A percentile compares a stretch with the other conserved stretches of the same genome.
phyloP scores from a whole-genome alignment of 345 rosid species.

The Clarkia xantiana region DNA sequence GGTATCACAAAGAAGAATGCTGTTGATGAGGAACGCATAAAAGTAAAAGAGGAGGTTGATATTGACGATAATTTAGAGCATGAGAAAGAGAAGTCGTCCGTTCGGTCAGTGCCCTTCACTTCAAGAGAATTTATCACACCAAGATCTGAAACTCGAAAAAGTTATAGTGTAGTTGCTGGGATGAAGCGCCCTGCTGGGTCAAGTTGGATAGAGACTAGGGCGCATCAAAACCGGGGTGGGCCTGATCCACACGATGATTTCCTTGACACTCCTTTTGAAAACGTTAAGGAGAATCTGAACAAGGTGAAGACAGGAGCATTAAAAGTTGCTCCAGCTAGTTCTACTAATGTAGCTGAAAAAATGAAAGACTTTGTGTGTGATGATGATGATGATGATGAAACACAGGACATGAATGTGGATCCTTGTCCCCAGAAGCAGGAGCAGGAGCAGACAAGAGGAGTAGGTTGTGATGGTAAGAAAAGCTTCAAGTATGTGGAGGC shows the following conservation, averaged over 20 bases:
- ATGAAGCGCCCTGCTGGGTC: conserved; percentile 45
- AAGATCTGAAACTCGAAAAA: conserved; percentile 19
- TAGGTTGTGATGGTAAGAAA: conserved; percentile 23
- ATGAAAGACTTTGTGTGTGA: conserved; percentile 15
- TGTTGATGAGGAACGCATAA: conserved; percentile 10
- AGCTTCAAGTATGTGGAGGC: conserved; percentile 64
- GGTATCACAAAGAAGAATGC: neutral
- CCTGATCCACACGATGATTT: conserved; percentile 82
- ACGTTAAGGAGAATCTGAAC: conserved; percentile 31
- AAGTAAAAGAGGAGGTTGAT: conserved; percentile 23
- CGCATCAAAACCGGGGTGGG: conserved; percentile 37
- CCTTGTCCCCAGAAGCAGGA: conserved; percentile 18
- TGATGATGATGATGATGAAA: conserved; percentile 45
- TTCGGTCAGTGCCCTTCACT: conserved; percentile 21
- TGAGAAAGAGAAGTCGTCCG: conserved; percentile 23
- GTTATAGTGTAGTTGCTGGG: conserved; percentile 31
- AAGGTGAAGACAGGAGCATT: conserved; percentile 22
- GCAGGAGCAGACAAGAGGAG: conserved; percentile 24
- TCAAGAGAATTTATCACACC: conserved; percentile 13
- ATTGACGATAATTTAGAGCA: conserved; percentile 15
- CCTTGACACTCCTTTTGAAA: conserved; percentile 69
- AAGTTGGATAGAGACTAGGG: conserved; percentile 67
- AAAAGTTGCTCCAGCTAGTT: conserved; percentile 1
- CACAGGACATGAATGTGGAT: conserved; percentile 48
- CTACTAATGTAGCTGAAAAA: conserved; percentile 11